Base-by-base conservation (phyloP, 306 rosid genomes). In the Rosa rugosa region DNA sequence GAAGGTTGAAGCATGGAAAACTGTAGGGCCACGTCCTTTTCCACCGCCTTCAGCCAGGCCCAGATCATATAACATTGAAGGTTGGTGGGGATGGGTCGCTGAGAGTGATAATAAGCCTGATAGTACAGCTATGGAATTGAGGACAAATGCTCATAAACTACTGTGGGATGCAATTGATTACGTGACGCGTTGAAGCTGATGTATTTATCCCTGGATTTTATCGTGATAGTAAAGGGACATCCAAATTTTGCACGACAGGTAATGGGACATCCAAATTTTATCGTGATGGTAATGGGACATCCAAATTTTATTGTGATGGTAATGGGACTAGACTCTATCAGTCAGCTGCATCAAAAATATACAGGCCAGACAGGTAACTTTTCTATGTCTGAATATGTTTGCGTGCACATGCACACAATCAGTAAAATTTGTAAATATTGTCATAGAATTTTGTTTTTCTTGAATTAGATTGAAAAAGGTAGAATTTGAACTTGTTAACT, bases 11-110 rank as follows among this genome's bases (percentile, higher is more conserved):
- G 89, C 86, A 27, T 95, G 99, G 99, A 93, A 90, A 77, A 90
- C 64, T 63, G 90, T 89, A 10, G 99, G 99, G 22, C 96, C 99
- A 41, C 97, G 97, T 27, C 99, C 99, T 80, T 96, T 93, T 59
- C 97, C 99, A 80, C 99, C 99, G 0, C 99, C 99, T 78, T 97
- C 98, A 1, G 99, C 98, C 9, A 87, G 94, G 75, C 98, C 96
- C 1, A 95, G 90, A 82, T 93, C 92, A 27, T 92, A 93, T 83
- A 95, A 95, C 86, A 88, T 91, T 69, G 99, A 95, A 84, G 99
- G 99, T 72, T 95, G 99, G 99, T 95, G 99, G 97, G 99, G 99
- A 79, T 95, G 99, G 98, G 98, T 95, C 41, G 99, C 99, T 44
- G 98, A 95, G 85, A 95, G 98, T 25, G 99, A 95, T 64, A 91